Percentiles rank a stretch among this genome's conserved stretches.
Evolutionary conservation across 495 filamentous ascomycete species (phyloP).

Genomic region (Chaetomium fimeti): DNA sequence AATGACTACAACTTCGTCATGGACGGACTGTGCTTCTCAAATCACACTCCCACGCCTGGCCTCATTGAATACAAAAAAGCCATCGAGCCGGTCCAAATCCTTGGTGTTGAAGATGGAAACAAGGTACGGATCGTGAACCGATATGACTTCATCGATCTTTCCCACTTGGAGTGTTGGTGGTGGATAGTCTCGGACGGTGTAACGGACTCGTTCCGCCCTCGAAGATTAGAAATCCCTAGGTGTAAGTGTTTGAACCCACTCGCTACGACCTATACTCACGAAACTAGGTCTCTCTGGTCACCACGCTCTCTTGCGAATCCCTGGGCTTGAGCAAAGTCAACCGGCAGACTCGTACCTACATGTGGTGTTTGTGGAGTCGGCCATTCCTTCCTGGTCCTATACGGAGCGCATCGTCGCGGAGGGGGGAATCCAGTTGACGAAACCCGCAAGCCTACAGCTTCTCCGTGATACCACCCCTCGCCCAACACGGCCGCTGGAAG

Average conservation of each 20-base stretch:
- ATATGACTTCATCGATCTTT: constrained; percentile 54
- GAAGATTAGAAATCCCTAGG: constrained; percentile 37
- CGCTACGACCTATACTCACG: constrained; percentile 9
- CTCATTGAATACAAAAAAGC: constrained; percentile 63
- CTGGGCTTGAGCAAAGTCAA: constrained; percentile 20
- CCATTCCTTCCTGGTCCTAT: constrained; percentile 46
- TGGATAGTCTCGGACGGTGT: constrained; percentile 43
- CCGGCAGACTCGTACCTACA: constrained; percentile 44
- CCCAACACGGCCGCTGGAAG: not conserved
- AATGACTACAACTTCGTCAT: constrained; percentile 69
- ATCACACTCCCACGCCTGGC: constrained; percentile 60
- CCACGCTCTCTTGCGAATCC: constrained; percentile 35
- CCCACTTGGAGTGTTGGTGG: constrained; percentile 50
- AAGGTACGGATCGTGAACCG: constrained; percentile 51
- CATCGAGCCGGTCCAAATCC: constrained; percentile 59
- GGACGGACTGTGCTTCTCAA: constrained; percentile 62
- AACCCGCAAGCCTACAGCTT: constrained; percentile 24
- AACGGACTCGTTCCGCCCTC: constrained; percentile 22
- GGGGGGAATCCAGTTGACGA: constrained; percentile 47
- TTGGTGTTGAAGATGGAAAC: constrained; percentile 32
- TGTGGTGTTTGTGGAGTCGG: constrained; percentile 44
- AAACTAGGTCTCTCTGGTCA: constrained; percentile 38
- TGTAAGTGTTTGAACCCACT: constrained; percentile 18
- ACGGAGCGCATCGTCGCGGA: constrained; percentile 52
- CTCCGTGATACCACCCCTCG: not conserved